Evolutionary conservation across 768 basidiomycete species (phyloP), one percentile per base, ranked within the genome.

Genomic region (Podaxis sp.): DNA sequence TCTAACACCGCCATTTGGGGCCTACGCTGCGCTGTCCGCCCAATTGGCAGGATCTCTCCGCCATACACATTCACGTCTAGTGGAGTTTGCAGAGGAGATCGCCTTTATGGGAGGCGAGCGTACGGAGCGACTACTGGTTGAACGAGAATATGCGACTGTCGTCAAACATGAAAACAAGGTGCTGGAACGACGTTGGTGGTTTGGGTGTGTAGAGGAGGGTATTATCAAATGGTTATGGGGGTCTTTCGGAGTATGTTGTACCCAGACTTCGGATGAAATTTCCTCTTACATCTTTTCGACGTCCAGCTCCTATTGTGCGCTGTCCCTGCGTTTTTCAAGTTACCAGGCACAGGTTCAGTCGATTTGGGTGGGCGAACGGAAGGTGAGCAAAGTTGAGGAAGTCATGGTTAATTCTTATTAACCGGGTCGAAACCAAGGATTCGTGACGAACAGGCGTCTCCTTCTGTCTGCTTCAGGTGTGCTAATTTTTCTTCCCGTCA

Each of bases 201-300:
- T 96, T 73, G 87, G 90, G 1, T 91, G 94, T 70, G 84, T 89
- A 17, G 96, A 99, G 73, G 96, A 98, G 74, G 94, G 93, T 2
- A 88, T 99, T 49, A 89, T 98, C 69, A 98, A 99, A 76, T 98
- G 89, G 90, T 70, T 96, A 7, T 99, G 96, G 96, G 96, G 96
- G 67, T 90, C 89, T 72, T 90, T 96, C 72, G 96, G 96, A 41
- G 88, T 95, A 69, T 61, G 88, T 81, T 36, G 57, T 27, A 12
- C 19, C 27, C 9, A 24, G 15, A 2, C 8, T 50, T 50, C 22
- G 8, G 19, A 24, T 24, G 25, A 50, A 19, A 9, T 3, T 8
- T 22, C 43, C 5, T n/a, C 22, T 50, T 15, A 50, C 49, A 24
- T 43, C 15, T n/a, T n/a, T 17, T 19, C 19, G 24, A 2, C 12